phyloP scores from a whole-genome alignment of 768 basidiomycete species.

The Rubroboletus pulcherrimus region DNA sequence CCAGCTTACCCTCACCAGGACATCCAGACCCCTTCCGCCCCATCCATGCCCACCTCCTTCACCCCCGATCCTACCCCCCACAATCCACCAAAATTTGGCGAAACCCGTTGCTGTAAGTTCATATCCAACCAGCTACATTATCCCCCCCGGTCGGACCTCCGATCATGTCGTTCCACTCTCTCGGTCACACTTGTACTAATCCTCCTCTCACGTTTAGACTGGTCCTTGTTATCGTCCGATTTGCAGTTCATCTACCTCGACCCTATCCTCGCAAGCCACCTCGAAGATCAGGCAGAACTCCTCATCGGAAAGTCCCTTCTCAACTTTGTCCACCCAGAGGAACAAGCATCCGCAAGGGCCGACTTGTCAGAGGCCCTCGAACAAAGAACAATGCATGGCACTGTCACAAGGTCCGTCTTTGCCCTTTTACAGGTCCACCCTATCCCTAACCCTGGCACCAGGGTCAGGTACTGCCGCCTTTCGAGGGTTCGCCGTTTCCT shows the following conservation, averaged over 20 bases:
- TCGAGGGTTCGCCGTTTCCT: conserved; percentile 68
- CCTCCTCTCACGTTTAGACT: conserved; percentile 46
- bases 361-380: conserved; percentile 75
- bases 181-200: conserved; percentile 21
- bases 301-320: conserved; percentile 71
- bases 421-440: conserved; percentile 10
- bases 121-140: conserved; percentile 7
- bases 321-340: conserved; percentile 81
- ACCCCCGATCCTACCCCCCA: conserved; percentile 35
- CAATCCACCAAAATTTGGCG: conserved; percentile 54
- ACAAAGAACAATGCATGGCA: conserved; percentile 74
- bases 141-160: conserved; percentile 15
- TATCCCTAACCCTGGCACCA: conserved; percentile 32
- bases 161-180: conserved; percentile 21
- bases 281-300: conserved; percentile 63
- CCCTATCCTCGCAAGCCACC: conserved; percentile 71
- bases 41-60: conserved; percentile 26
- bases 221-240: conserved; percentile 74
- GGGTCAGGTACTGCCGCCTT: conserved; percentile 77
- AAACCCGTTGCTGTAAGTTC: conserved; percentile 72
- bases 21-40: conserved; percentile 28
- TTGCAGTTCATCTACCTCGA: conserved; percentile 81
- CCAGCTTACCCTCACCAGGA: conserved; percentile 33
- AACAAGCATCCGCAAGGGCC: conserved; percentile 65
- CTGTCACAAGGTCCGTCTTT: conserved; percentile 63